Evolutionary conservation across 371 early-diverging fungal species (phyloP).

Genomic region (Mucor circinelloides): DNA sequence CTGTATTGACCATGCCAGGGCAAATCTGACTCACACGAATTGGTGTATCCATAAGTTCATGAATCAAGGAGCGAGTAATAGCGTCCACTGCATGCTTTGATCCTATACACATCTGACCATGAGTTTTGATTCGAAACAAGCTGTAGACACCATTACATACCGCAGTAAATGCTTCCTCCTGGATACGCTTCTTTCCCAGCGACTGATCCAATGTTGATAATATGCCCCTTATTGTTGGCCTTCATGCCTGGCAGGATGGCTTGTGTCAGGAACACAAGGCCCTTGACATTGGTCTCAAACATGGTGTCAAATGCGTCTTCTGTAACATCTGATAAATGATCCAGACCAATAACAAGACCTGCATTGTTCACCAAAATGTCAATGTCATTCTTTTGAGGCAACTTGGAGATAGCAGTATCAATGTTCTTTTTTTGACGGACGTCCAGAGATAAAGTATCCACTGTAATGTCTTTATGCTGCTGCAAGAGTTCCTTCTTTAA

Average conservation of each 20-base stretch:
- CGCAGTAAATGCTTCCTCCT: constrained; percentile 84
- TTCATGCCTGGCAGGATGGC: constrained; percentile 86
- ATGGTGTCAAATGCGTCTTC: constrained; percentile 76
- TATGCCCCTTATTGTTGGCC: constrained; percentile 69
- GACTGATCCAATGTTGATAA: constrained; percentile 89
- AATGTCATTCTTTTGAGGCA: constrained; percentile 52
- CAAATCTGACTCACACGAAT: constrained; percentile 77
- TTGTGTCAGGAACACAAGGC: constrained; percentile 75
- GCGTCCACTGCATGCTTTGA: constrained; percentile 89
- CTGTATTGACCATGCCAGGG: constrained; percentile 90
- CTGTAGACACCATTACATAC: constrained; percentile 14
- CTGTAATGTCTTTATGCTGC: constrained; percentile 49
- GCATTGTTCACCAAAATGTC: constrained; percentile 28
- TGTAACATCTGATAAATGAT: constrained; percentile 67
- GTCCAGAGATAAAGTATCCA: constrained; percentile 72
- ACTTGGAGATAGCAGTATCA: constrained; percentile 47
- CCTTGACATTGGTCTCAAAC: constrained; percentile 93
- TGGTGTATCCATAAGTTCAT: constrained; percentile 78
- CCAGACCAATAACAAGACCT: constrained; percentile 50
- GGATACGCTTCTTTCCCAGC: constrained; percentile 70
- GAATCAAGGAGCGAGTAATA: constrained; percentile 72
- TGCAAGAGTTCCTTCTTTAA: constrained; percentile 56
- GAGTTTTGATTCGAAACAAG: not conserved
- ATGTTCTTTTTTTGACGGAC: constrained; percentile 57
- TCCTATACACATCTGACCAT: not conserved